Base-by-base conservation (phyloP, 345 rosid species). In the Laguncularia racemosa region DNA sequence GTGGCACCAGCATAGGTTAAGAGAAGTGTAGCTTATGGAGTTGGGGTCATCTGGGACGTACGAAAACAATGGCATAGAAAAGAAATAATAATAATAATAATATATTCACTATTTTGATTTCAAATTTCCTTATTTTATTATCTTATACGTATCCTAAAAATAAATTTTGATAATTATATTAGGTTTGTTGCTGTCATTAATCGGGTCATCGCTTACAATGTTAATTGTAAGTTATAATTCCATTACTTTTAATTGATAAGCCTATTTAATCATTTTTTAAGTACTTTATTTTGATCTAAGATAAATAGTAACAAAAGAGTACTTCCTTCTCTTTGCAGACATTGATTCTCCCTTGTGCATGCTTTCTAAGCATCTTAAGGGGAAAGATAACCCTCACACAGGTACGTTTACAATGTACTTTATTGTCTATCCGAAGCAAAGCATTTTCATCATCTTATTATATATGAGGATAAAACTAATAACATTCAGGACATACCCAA, bases 201-300 rank as follows among this genome's bases (percentile, higher is more conserved):
- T 85, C 38, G 95, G 95, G 74, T 85, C 95, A 33, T 74, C 82
- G 58, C 80, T 89, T 61, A 80, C 91, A 54, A 85, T 85, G 93
- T 85, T 89, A 57, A 86, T 89, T 58, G 96, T 85, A 75, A 79
- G 88, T 73, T 53, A 45, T 63, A 50, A 47, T 23, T 23, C 5
- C 5, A 23, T 10, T 20, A 10, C 40, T 33, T 46, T 43, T 17
- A 13, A 23, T 23, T 3, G 28, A 43, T 47, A 14, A 18, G 5
- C 52, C 2, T 21, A 15, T 18, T 26, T 23, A 6, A 49, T 2
- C 7, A 21, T 12, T 20, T 5, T 1, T 13, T 16, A 14, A 14
- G 4, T 16, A 55, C 15, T 33, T 49, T 2, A 16, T 11, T 19
- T 12, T 14, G 26, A 19, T 52, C 4, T 15, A 12, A 14, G 11